Percentiles rank a stretch among this genome's conserved stretches.
These are phyloP conservation scores for Aspergillus hiratsukae DNA, from an alignment of 2,329 filamentous ascomycete species.

Conservation along the genomic window DNA sequence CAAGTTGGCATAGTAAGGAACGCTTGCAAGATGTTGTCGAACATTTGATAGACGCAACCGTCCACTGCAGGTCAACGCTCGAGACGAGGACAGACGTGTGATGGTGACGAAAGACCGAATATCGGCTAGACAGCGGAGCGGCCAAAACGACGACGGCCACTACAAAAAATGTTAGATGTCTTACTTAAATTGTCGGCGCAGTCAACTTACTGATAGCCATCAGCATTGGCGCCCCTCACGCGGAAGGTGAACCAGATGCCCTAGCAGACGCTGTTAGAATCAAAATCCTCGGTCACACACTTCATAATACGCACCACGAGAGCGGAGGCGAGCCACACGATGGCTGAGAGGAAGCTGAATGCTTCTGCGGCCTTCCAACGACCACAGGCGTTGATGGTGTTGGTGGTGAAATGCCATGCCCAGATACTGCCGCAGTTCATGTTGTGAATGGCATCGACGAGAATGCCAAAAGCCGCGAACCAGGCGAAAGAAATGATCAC, in stretches of 20 bases:
- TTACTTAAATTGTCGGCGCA: neutral
- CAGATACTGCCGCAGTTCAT: constrained; percentile 55
- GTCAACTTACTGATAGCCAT: constrained; percentile 19
- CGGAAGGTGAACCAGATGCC: constrained; percentile 37
- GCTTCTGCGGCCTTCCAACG: constrained; percentile 68
- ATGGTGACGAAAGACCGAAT: neutral
- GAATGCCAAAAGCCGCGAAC: constrained; percentile 65
- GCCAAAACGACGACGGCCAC: constrained; percentile 8
- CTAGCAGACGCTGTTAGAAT: constrained; percentile 17
- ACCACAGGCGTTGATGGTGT: constrained; percentile 51
- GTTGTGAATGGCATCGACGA: constrained; percentile 54
- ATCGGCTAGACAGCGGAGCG: constrained; percentile 9
- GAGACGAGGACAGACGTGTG: neutral
- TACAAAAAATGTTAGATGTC: neutral
- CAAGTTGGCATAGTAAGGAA: neutral
- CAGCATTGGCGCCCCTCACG: constrained; percentile 12
- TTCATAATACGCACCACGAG: constrained; percentile 44
- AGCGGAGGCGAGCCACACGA: constrained; percentile 65
- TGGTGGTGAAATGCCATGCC: constrained; percentile 54
- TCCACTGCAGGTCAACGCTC: neutral
- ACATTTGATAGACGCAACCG: neutral
- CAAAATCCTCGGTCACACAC: neutral
- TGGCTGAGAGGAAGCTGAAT: constrained; percentile 66
- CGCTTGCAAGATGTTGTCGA: neutral
- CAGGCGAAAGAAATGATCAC: constrained; percentile 64